phyloP scores from a whole-genome alignment of 2,329 filamentous ascomycete genomes.

The Pyrenochaeta sp. region DNA sequence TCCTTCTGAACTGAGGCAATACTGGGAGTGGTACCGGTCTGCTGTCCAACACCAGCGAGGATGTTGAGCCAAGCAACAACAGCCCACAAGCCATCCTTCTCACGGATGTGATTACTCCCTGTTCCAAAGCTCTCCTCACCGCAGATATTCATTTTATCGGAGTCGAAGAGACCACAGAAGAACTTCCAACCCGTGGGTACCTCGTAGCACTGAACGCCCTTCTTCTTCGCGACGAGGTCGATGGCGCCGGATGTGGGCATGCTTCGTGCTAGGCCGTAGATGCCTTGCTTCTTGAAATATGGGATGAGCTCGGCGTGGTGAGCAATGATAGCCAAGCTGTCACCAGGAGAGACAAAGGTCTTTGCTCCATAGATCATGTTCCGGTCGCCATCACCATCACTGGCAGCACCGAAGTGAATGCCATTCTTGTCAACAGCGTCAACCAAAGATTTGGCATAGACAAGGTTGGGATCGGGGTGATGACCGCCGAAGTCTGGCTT shows the following conservation, averaged over 20 bases:
- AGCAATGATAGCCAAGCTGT: slow-evolving; percentile 97
- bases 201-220: slow-evolving; percentile 91
- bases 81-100: slow-evolving; percentile 99
- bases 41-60: slow-evolving; percentile 89
- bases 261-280: slow-evolving; percentile 92
- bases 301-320: slow-evolving; percentile 96
- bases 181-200: slow-evolving; percentile 99
- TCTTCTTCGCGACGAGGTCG: slow-evolving; percentile 93
- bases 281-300: slow-evolving; percentile 97
- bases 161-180: slow-evolving; percentile 94
- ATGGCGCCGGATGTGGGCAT: slow-evolving; percentile 98
- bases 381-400: slow-evolving; percentile 95
- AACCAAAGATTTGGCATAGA: slow-evolving; percentile 94
- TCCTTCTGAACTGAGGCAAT: slow-evolving; percentile 96
- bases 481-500: slow-evolving; percentile 96
- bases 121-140: slow-evolving; percentile 99
- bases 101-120: slow-evolving; percentile 97
- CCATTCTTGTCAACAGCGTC: slow-evolving; percentile 89
- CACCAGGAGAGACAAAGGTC: slow-evolving; percentile 94
- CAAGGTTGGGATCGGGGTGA: slow-evolving; percentile 97
- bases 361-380: slow-evolving; percentile 99
- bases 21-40: slow-evolving; percentile 82
- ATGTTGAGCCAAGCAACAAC: slow-evolving; percentile 98
- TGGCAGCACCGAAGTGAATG: slow-evolving; percentile 95
- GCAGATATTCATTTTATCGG: slow-evolving; percentile 99